Evolutionary conservation across 2,329 filamentous ascomycete genomes (phyloP).

Genomic region (Trichoderma atrobrunneum): DNA sequence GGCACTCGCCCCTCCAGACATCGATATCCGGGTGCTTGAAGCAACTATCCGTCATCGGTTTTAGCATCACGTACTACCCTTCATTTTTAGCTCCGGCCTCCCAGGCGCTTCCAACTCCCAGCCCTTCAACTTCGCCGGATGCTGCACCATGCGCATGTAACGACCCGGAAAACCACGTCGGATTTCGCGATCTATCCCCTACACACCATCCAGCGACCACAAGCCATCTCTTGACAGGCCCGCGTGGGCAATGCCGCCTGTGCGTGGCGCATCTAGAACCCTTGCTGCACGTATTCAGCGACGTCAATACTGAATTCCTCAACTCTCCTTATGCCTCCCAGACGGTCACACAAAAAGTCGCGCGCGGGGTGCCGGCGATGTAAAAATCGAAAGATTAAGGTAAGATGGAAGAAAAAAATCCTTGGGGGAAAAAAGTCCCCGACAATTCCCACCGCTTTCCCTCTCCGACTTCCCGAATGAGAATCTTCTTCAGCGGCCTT

Average conservation of each 20-base stretch:
- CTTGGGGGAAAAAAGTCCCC: not conserved
- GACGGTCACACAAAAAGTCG: conserved; percentile 68
- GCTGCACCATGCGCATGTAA: conserved; percentile 9
- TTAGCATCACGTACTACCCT: not conserved
- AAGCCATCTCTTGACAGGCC: conserved; percentile 20
- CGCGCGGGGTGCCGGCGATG: conserved; percentile 64
- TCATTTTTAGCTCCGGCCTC: not conserved
- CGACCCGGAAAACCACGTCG: not conserved
- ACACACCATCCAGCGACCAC: not conserved
- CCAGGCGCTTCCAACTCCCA: conserved; percentile 6
- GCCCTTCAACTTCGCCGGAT: conserved; percentile 20
- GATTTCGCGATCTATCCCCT: not conserved
- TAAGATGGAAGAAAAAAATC: conserved; percentile 30
- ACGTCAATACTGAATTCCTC: conserved; percentile 26
- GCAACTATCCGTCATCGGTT: not conserved
- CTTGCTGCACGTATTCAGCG: conserved; percentile 26
- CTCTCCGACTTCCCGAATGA: not conserved
- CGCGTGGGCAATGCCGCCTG: conserved; percentile 33
- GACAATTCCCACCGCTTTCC: not conserved
- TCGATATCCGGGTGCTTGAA: not conserved
- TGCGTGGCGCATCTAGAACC: conserved; percentile 27
- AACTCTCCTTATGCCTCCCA: conserved; percentile 53
- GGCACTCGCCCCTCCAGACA: conserved; percentile 10
- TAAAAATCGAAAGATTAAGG: conserved; percentile 69
- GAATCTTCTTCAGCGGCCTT: not conserved